phyloP scores from a whole-genome alignment of 306 rosid species.

The Crotalaria pallida region DNA sequence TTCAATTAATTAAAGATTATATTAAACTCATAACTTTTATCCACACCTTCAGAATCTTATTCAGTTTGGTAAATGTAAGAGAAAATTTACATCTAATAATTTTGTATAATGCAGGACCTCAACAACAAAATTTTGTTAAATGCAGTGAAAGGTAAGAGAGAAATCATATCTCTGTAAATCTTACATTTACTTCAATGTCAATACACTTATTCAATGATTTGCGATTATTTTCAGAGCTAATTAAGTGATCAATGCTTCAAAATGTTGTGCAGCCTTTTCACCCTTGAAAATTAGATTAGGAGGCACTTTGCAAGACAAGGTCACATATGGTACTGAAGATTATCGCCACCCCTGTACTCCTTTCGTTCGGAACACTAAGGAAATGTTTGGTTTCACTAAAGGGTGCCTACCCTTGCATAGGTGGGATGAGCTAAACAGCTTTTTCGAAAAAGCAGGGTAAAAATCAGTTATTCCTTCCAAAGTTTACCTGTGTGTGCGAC shows the following conservation, averaged over 20 bases:
- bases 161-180: background rate
- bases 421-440: conserved; percentile 87
- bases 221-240: background rate
- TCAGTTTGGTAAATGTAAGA: background rate
- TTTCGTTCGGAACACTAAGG: conserved; percentile 39
- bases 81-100: conserved; percentile 1
- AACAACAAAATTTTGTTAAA: conserved; percentile 56
- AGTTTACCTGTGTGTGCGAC: background rate
- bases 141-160: conserved; percentile 69
- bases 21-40: background rate
- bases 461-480: background rate
- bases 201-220: background rate
- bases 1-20: background rate
- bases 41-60: conserved; percentile 8
- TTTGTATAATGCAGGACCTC: conserved; percentile 61
- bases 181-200: background rate
- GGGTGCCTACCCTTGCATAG: conserved; percentile 82
- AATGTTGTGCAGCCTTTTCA: conserved; percentile 73
- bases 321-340: conserved; percentile 63
- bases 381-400: conserved; percentile 57
- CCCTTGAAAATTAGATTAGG: conserved; percentile 89
- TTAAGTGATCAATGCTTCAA: background rate
- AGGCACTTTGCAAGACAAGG: conserved; percentile 82
- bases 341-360: conserved; percentile 45
- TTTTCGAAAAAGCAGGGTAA: conserved; percentile 84